Evolutionary conservation across 2,329 filamentous ascomycete genomes (phyloP), one percentile per base, ranked within the genome.

Genomic region (Torrubiella hemipterigena): DNA sequence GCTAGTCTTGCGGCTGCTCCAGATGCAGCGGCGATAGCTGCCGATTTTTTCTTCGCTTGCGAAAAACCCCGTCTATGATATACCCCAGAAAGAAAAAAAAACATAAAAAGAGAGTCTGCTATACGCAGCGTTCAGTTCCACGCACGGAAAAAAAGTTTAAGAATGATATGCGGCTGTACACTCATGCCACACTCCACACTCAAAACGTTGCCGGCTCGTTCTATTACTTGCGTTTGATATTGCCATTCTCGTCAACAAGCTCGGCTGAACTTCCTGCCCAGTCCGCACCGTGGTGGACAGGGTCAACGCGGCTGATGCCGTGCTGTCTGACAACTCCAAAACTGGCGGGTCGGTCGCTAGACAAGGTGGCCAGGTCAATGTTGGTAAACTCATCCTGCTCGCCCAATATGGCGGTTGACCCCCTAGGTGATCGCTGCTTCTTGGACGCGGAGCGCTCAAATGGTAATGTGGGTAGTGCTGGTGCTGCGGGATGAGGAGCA

Each of bases 241-340:
- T 15, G 9, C 36, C 36, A 30, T 38, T 23, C n/a, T 50, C 63
- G 30, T 69, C 59, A 3, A 77, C 61, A 12, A 77, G 54, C 48
- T 77, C 73, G 2, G 72, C 73, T 6, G 67, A 58, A 38, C 61
- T 66, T 14, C 66, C 69, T 3, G 73, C 47, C 16, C 70, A 54
- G 38, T 71, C 60, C 8, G 61, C 49, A 7, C 56, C 49, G 4
- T 45, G 51, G 22, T 56, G 50, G 15, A 58, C 55, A 5, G 64
- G 66, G 31, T 75, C 69, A 14, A 75, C 57, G 17, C 63, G 61
- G 43, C 55, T 70, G 36, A 75, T 66, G 35, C 57, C 70, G 33
- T 73, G 70, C 20, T 74, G 69, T 35, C 66, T 58, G 15, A 78
- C 74, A 33, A 61, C 61, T 14, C 73, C 73, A 32, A 67, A 65